Percentiles rank a stretch among this genome's conserved stretches.
Conservation (phyloP, 1,284 basidiomycete genomes). For the Takashimella koratensis region DNA sequence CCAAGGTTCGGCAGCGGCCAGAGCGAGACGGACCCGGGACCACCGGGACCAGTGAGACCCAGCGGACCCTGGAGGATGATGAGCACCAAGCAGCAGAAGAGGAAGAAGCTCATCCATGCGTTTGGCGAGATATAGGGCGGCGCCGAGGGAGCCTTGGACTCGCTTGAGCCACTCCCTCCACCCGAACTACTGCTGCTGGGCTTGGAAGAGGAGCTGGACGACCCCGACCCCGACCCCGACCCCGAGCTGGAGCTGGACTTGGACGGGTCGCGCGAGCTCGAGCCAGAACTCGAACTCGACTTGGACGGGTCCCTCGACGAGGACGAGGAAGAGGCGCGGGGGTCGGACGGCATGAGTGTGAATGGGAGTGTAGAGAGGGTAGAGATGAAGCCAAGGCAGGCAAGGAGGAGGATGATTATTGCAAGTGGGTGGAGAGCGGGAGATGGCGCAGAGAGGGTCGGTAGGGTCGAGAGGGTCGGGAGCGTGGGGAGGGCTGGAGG, state of each 20-base stretch:
- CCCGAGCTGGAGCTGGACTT: constrained; percentile 8
- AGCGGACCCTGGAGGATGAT: constrained; percentile 41
- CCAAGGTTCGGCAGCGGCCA: neutral
- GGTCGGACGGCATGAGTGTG: constrained; percentile 7
- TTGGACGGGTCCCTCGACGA: constrained; percentile 5
- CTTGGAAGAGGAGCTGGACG: neutral
- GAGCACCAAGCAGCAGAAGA: constrained; percentile 36
- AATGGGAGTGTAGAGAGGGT: constrained; percentile 18
- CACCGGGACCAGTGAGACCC: constrained; percentile 21
- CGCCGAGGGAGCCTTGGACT: constrained; percentile 1
- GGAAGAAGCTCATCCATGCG: constrained; percentile 41
- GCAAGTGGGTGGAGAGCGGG: constrained; percentile 15
- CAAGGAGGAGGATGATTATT: constrained; percentile 15
- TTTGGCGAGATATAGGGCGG: constrained; percentile 30
- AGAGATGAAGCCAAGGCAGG: constrained; percentile 19
- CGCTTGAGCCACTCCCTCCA: neutral
- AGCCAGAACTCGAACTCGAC: neutral
- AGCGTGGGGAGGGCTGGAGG: neutral
- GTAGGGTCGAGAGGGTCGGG: constrained; percentile 1
- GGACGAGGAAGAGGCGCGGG: constrained; percentile 7
- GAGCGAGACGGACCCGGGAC: neutral
- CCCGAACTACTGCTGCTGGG: constrained; percentile 2
- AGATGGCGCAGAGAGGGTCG: constrained; percentile 3
- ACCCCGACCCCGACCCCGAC: constrained; percentile 2
- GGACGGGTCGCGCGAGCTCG: constrained; percentile 7